phyloP scores from a whole-genome alignment of 2,329 filamentous ascomycete genomes.

The Sporothrix globosa region DNA sequence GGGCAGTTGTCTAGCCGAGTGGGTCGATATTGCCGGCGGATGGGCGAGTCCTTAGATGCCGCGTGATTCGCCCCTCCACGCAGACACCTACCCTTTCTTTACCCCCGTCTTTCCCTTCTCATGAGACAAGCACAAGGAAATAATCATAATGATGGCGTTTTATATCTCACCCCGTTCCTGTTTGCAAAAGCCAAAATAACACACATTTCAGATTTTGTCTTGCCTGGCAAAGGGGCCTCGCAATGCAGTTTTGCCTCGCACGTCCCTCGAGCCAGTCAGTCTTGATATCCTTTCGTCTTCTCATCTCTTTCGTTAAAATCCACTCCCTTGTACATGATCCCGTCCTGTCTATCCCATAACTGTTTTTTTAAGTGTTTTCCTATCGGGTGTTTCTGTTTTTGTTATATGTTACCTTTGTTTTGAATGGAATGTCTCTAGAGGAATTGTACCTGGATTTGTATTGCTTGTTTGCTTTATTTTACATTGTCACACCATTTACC shows the following conservation, averaged over 20 bases:
- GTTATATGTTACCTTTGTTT: conserved; percentile 15
- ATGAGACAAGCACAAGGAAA: conserved; percentile 31
- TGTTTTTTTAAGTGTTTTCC: not conserved
- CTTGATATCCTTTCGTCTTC: not conserved
- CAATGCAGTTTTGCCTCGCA: not conserved
- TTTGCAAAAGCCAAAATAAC: conserved; percentile 22
- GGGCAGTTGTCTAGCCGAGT: conserved; percentile 90
- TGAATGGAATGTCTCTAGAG: conserved; percentile 20
- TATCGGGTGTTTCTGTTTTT: conserved; percentile 8
- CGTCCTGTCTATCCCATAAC: not conserved
- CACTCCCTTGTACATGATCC: conserved; percentile 21
- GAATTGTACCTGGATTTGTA: conserved; percentile 10
- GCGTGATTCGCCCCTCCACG: too few species aligned
- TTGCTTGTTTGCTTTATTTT: not conserved
- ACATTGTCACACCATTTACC: conserved; percentile 5
- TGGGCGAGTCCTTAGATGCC: conserved; percentile 63
- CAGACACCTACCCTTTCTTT: not conserved
- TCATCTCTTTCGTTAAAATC: not conserved
- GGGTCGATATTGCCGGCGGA: conserved; percentile 95
- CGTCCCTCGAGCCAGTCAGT: not conserved
- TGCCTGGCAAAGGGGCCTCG: not conserved
- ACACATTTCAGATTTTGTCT: not conserved
- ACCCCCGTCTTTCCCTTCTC: not conserved
- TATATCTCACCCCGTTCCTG: conserved; percentile 11
- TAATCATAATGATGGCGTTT: conserved; percentile 34